Conservation (phyloP, 2,329 filamentous ascomycete genomes). For the Aspergillus texensis region DNA sequence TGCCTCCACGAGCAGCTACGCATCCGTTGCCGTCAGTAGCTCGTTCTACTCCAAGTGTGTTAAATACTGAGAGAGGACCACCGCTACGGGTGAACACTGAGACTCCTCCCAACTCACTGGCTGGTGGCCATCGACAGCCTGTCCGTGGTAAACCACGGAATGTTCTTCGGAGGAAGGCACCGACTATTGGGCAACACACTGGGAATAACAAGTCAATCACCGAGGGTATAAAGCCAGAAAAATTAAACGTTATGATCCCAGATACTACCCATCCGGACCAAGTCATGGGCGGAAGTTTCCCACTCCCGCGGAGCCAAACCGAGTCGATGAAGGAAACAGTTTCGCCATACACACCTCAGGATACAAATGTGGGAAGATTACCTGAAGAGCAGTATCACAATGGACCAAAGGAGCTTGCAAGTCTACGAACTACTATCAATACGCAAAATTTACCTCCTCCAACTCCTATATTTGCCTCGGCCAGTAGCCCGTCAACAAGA, state of each 20-base stretch:
- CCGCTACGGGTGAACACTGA: constrained; percentile 11
- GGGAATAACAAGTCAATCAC: constrained; percentile 22
- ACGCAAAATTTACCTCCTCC: constrained; percentile 41
- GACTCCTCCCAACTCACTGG: constrained; percentile 15
- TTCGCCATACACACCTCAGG: constrained; percentile 19
- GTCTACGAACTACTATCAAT: constrained; percentile 39
- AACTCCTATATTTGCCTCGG: constrained; percentile 41
- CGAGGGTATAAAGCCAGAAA: constrained; percentile 20
- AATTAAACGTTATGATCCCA: constrained; percentile 37
- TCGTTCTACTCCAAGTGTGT: constrained; percentile 6
- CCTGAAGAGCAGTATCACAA: constrained; percentile 22
- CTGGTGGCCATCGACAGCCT: constrained; percentile 20
- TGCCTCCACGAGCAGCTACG: constrained; percentile 33
- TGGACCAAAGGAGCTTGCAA: constrained; percentile 42
- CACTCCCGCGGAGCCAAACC: constrained; percentile 16
- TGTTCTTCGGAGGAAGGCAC: constrained; percentile 45
- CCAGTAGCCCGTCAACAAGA: constrained; percentile 49
- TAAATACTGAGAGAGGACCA: constrained; percentile 11
- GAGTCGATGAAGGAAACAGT: constrained; percentile 14
- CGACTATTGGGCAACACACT: constrained; percentile 42
- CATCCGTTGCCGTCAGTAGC: constrained; percentile 21
- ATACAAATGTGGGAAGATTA: constrained; percentile 17
- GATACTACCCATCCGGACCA: constrained; percentile 20
- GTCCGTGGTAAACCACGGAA: constrained; percentile 37
- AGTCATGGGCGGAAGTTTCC: constrained; percentile 17